Conservation (phyloP, 371 early-diverging fungal species). For the Zychaea mexicana region DNA sequence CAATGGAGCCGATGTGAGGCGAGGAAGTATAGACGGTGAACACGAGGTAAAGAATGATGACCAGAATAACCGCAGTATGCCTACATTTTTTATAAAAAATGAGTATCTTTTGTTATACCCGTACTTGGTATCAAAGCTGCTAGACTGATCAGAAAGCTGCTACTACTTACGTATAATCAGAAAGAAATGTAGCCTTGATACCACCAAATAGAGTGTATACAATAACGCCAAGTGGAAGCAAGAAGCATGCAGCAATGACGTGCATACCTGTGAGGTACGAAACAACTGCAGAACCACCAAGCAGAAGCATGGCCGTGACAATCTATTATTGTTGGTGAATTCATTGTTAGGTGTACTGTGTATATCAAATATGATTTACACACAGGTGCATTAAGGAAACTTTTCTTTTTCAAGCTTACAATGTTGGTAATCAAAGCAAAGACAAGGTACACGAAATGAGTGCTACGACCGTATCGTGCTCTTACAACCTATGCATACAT, state of each 20-base stretch:
- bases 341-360: too few species aligned
- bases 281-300: slow-evolving; percentile 72
- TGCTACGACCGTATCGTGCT: slow-evolving; percentile 61
- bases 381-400: too few species aligned
- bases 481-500: slow-evolving; percentile 40
- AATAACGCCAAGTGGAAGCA: slow-evolving; percentile 70
- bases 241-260: slow-evolving; percentile 64
- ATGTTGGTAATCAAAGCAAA: slow-evolving; percentile 62
- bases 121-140: not conserved
- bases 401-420: slow-evolving; percentile 7
- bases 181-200: slow-evolving; percentile 72
- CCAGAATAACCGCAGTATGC: slow-evolving; percentile 67
- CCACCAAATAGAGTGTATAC: slow-evolving; percentile 71
- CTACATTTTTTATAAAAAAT: slow-evolving; percentile 16
- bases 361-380: too few species aligned
- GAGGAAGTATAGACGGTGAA: slow-evolving; percentile 68
- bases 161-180: slow-evolving; percentile 57
- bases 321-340: slow-evolving; percentile 25
- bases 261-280: slow-evolving; percentile 70
- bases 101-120: not conserved
- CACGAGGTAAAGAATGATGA: slow-evolving; percentile 66
- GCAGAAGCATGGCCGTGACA: slow-evolving; percentile 71
- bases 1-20: slow-evolving; percentile 63
- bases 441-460: slow-evolving; percentile 61
- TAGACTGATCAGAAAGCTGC: not conserved